A percentile compares a stretch with the other conserved stretches of the same genome.
Conservation (phyloP, 345 rosid species). For the Aegle marmelos region DNA sequence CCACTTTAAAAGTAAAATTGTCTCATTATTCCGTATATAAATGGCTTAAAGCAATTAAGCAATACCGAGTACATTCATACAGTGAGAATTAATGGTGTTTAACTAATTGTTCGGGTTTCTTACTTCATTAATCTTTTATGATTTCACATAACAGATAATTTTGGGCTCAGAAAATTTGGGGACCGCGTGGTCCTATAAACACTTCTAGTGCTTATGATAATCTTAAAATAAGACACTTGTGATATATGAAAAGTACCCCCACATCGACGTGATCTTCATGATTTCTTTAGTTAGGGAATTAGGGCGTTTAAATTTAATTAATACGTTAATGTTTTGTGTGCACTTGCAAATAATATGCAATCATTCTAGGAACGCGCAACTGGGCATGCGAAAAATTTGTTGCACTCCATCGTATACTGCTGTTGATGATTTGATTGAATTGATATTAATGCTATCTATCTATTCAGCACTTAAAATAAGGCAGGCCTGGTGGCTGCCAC, state of each 20-base stretch:
- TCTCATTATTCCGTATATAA: not conserved
- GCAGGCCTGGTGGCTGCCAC: conserved; percentile 1
- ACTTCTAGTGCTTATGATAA: not conserved
- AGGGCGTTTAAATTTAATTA: not conserved
- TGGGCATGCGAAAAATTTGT: not conserved
- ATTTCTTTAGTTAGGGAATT: not conserved
- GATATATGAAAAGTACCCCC: not conserved
- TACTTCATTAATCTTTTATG: no score
- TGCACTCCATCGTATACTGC: not conserved
- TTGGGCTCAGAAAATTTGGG: no score
- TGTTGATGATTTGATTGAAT: conserved; percentile 5
- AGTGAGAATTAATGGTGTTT: not conserved
- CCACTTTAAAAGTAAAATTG: not conserved
- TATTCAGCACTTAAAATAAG: not conserved
- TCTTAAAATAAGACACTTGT: not conserved
- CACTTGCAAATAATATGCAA: not conserved
- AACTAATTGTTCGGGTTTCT: not conserved
- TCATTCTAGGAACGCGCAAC: conserved; percentile 6
- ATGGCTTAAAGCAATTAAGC: no score
- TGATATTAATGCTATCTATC: not conserved
- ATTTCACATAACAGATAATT: no score
- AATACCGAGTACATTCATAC: not conserved
- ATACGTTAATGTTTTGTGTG: not conserved
- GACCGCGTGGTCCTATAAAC: not conserved
- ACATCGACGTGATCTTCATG: not conserved